A percentile compares a stretch with the other conserved stretches of the same genome.
Conservation (phyloP, 2,329 filamentous ascomycete genomes). For the Pyricularia grisea region DNA sequence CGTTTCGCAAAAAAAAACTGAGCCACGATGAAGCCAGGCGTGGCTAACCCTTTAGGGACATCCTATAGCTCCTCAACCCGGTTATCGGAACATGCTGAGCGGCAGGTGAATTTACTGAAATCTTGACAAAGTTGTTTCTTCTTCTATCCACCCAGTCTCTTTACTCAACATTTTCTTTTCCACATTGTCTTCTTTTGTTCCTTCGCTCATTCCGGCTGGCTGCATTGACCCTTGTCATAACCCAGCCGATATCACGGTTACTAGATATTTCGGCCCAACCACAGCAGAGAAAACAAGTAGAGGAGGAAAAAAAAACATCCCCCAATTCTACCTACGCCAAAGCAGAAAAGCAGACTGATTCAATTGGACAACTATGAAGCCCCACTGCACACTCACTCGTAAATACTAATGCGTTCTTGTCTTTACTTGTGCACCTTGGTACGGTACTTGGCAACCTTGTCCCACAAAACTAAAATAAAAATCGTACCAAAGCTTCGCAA, state of each 20-base stretch:
- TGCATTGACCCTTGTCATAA: not conserved
- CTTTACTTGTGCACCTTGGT: not conserved
- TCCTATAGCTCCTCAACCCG: not conserved
- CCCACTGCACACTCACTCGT: not conserved
- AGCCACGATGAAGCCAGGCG: not conserved
- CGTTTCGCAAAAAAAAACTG: not conserved
- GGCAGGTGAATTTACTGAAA: too few relatives aligned
- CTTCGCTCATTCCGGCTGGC: not conserved
- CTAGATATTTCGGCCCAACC: not conserved
- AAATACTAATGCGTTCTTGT: too few relatives aligned
- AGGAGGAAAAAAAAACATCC: too few relatives aligned
- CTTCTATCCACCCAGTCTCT: not conserved
- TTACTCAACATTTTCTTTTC: not conserved
- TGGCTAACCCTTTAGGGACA: not conserved
- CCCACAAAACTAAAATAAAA: not conserved
- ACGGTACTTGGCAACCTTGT: not conserved
- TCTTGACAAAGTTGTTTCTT: too few relatives aligned
- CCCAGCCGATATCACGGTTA: not conserved
- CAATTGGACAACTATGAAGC: not conserved
- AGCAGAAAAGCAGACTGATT: not conserved
- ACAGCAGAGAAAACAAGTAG: not conserved
- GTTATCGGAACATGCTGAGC: not conserved
- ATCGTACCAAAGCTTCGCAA: not conserved
- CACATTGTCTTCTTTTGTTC: not conserved
- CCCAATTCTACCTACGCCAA: not conserved